Conservation (phyloP, 108 stramenopile genomes). For the Phaeodactylum tricornutum region DNA sequence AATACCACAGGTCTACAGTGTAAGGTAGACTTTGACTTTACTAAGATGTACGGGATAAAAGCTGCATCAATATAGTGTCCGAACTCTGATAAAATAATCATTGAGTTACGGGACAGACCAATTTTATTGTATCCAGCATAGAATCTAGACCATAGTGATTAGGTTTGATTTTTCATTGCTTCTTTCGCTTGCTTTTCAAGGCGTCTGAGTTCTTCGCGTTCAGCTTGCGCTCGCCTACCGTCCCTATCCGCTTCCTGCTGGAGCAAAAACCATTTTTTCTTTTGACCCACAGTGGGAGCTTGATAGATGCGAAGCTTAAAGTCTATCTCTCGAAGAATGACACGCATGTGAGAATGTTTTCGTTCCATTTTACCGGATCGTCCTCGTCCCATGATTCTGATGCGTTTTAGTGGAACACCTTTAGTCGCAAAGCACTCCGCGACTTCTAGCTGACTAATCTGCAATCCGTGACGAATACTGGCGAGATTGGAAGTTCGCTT, state of each 20-base stretch:
- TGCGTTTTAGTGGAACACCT: slow-evolving; percentile 54
- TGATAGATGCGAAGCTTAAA: slow-evolving; percentile 62
- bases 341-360: slow-evolving; percentile 57
- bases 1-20: no score
- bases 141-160: no score
- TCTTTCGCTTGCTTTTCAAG: slow-evolving; percentile 33
- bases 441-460: slow-evolving; percentile 70
- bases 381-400: slow-evolving; percentile 73
- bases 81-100: no score
- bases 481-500: slow-evolving; percentile 61
- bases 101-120: no score
- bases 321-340: slow-evolving; percentile 75
- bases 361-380: slow-evolving; percentile 61
- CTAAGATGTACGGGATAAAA: no score
- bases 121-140: no score
- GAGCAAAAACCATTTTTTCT: slow-evolving; percentile 48
- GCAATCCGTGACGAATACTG: slow-evolving; percentile 55
- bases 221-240: slow-evolving; percentile 37
- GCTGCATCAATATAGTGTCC: no score
- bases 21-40: no score
- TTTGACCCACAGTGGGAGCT: slow-evolving; percentile 47
- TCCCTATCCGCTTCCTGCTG: slow-evolving; percentile 56
- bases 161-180: slow-evolving; percentile 8
- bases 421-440: slow-evolving; percentile 79
- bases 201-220: slow-evolving; percentile 57